Percentiles rank a stretch among this genome's conserved stretches.
phyloP scores from a whole-genome alignment of 2,329 filamentous ascomycete genomes.

The Alternaria infectoria region DNA sequence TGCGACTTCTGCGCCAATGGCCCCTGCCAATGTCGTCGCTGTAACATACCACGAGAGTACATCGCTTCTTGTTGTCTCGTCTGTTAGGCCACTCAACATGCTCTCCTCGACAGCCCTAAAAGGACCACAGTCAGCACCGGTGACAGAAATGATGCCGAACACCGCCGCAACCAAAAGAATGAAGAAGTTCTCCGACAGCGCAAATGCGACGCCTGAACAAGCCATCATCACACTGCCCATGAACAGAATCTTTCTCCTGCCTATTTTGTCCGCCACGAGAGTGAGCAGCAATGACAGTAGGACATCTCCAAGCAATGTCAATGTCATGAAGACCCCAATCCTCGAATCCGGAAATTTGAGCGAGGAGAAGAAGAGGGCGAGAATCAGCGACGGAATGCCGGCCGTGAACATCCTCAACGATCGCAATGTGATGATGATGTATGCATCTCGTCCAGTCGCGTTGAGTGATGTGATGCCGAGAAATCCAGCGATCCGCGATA shows the following conservation, averaged over 20 bases:
- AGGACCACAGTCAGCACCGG: constrained; percentile 43
- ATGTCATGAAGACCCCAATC: constrained; percentile 51
- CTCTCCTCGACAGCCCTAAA: constrained; percentile 47
- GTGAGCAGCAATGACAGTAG: constrained; percentile 45
- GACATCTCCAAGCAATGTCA: constrained; percentile 50
- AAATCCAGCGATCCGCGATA: constrained; percentile 33
- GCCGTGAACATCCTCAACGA: constrained; percentile 45
- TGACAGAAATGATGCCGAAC: constrained; percentile 48
- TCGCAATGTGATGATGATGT: constrained; percentile 52
- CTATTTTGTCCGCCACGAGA: constrained; percentile 47
- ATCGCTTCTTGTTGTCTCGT: constrained; percentile 44
- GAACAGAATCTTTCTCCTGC: constrained; percentile 44
- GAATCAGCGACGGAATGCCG: constrained; percentile 47
- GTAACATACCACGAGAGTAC: constrained; percentile 51
- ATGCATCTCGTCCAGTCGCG: constrained; percentile 45
- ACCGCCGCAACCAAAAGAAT: constrained; percentile 46
- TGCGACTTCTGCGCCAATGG: constrained; percentile 42
- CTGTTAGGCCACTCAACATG: constrained; percentile 45
- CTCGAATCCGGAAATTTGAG: constrained; percentile 43
- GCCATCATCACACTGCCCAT: constrained; percentile 47
- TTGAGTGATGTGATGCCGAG: constrained; percentile 42
- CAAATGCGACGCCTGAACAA: constrained; percentile 44
- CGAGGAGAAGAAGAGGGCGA: constrained; percentile 48
- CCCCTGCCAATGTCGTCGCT: constrained; percentile 44
- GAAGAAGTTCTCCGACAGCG: constrained; percentile 47